Percentiles rank a stretch among this genome's conserved stretches.
These are phyloP conservation scores for Diplocarpon rosae DNA, from an alignment of 2,329 filamentous ascomycete species.

Conservation along the genomic window DNA sequence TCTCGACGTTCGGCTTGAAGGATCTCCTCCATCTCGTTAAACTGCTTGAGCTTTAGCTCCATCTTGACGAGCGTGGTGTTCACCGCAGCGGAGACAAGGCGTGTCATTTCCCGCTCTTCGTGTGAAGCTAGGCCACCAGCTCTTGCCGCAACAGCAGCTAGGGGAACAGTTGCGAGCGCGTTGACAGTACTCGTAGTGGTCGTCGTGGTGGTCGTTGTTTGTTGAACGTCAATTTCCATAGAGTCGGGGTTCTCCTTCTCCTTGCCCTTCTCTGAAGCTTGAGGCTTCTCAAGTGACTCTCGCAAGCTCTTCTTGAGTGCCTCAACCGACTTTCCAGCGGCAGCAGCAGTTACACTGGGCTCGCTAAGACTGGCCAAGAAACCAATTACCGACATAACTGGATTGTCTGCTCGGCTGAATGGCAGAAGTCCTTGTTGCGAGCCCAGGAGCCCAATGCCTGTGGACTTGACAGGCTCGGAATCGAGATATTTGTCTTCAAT, in stretches of 20 bases:
- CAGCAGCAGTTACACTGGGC: constrained; percentile 79
- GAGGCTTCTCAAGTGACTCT: constrained; percentile 60
- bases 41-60: constrained; percentile 90
- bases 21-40: constrained; percentile 89
- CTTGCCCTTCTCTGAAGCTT: constrained; percentile 44
- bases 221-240: constrained; percentile 52
- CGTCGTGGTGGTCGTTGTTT: constrained; percentile 39
- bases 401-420: constrained; percentile 88
- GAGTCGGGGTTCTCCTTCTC: constrained; percentile 42
- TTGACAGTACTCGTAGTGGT: constrained; percentile 37
- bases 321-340: constrained; percentile 77
- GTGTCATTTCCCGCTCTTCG: constrained; percentile 93
- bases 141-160: constrained; percentile 78
- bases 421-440: constrained; percentile 71
- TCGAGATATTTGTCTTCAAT: constrained; percentile 97
- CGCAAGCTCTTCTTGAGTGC: constrained; percentile 74
- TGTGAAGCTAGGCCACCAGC: constrained; percentile 84
- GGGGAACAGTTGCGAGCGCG: constrained; percentile 62
- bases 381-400: constrained; percentile 89
- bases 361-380: constrained; percentile 89
- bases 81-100: constrained; percentile 80
- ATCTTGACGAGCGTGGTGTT: constrained; percentile 94
- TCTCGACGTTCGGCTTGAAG: constrained; percentile 87
- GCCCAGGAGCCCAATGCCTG: constrained; percentile 55
- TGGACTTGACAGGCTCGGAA: constrained; percentile 49